phyloP scores from a whole-genome alignment of 331 rosid genomes.

The Rosa hybrid region DNA sequence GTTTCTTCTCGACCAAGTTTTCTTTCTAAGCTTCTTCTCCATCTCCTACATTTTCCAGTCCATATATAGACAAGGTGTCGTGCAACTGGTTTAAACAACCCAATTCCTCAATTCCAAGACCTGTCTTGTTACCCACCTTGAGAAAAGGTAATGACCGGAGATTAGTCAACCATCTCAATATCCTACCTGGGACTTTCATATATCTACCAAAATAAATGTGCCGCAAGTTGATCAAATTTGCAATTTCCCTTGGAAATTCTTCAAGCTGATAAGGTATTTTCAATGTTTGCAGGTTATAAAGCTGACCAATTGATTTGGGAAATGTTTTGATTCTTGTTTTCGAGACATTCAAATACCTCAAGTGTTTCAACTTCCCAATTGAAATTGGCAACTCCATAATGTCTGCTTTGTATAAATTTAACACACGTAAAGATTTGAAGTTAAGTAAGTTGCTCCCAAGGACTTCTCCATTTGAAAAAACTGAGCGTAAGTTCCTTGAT shows the following conservation, averaged over 20 bases:
- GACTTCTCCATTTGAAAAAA: too few relatives aligned
- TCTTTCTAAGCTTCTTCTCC: neutral
- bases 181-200: neutral
- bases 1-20: neutral
- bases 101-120: neutral
- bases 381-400: neutral
- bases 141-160: neutral
- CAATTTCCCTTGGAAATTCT: neutral
- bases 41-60: neutral
- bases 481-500: too few relatives aligned
- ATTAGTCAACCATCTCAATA: neutral
- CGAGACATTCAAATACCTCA: neutral
- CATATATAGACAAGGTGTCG: neutral
- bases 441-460: too few relatives aligned
- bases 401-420: neutral
- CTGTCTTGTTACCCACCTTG: neutral
- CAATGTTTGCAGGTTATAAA: neutral
- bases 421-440: neutral
- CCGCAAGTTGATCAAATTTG: neutral
- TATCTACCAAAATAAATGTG: neutral
- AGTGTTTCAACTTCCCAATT: neutral
- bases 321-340: neutral
- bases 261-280: neutral
- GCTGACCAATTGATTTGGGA: neutral
- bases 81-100: neutral